A percentile compares a stretch with the other conserved stretches of the same genome.
Conservation (phyloP, 2,329 filamentous ascomycete genomes). For the Tolypocladium ophioglossoides region DNA sequence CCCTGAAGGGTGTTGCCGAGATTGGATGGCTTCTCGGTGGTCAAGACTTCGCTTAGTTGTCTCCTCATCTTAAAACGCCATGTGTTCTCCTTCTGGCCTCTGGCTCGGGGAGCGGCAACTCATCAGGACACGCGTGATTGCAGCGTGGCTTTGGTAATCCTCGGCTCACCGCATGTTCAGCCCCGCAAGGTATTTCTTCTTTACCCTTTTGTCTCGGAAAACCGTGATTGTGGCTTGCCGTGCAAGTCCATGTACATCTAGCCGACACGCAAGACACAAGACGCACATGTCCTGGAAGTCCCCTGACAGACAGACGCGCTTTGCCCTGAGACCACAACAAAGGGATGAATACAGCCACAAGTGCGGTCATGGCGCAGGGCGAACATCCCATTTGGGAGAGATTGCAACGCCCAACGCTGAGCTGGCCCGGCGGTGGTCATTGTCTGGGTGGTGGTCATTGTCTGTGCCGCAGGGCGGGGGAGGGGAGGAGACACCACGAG, state of each 20-base stretch:
- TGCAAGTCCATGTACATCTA: background rate
- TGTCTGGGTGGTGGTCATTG: background rate
- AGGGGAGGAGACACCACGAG: background rate
- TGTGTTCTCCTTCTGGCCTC: no score
- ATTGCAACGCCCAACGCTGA: background rate
- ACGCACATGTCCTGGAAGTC: background rate
- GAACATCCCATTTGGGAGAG: no score
- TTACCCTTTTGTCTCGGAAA: background rate
- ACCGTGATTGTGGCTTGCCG: background rate
- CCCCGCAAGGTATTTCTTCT: background rate
- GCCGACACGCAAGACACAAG: background rate
- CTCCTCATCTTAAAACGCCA: background rate
- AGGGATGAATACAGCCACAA: background rate
- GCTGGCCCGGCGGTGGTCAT: no score
- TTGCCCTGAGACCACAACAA: background rate
- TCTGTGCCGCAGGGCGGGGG: background rate
- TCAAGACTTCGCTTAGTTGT: background rate
- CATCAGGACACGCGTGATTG: background rate
- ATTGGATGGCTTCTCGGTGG: background rate
- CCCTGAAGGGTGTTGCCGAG: background rate
- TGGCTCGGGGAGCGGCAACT: background rate
- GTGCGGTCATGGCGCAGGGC: background rate
- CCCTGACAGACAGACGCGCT: background rate
- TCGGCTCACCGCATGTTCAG: background rate
- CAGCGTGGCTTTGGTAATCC: background rate